Evolutionary conservation across 305 asterid species (phyloP), one percentile per base, ranked within the genome.

Genomic region (Fraxinus floribunda): DNA sequence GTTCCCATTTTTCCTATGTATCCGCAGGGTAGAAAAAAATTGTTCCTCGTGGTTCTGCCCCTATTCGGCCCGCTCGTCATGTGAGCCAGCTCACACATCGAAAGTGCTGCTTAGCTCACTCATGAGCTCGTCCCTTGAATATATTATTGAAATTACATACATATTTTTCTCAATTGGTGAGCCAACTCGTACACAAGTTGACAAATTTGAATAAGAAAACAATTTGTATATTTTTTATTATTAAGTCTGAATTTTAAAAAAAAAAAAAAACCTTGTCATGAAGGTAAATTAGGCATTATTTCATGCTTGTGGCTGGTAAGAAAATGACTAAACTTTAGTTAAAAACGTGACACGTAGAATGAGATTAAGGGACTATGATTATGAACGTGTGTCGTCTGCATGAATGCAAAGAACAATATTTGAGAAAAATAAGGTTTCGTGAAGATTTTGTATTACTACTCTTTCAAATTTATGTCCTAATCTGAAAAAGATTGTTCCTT

Each of bases 281-380:
- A 64, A 64, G 34, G 73, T 26, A 64, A 24, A 26, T 64, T 64
- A n/a, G 46, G 55, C 38, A 3, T 41, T 64, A 20, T 79, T 64
- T 62, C 22, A 75, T 4, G 0, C 11, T n/a, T 2, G 4, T 76
- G 70, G 70, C 84, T 41, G 89, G 86, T 86, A 68, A 86, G 90
- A 86, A 77, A 72, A 55, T 62, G 88, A 88, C 88, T 70, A 29
- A 38, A 49, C 20, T 71, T 22, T 26, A 62, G 62, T 46, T 6
- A n/a, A 62, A 62, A 77, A 30, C 11, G 80, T n/a, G 55, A 78
- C 83, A 81, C 89, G 84, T 84, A 81, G 83, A 4, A 4, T n/a
- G 73, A 46, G 72, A 75, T 16, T 16, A 1, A 15, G 71, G 39
- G 8, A 11, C 2, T 3, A 46, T 46, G 5, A 46, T 44, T 46